Evolutionary conservation across 352 stramenopile genomes (phyloP).

Genomic region (Pythium phragmiticola): DNA sequence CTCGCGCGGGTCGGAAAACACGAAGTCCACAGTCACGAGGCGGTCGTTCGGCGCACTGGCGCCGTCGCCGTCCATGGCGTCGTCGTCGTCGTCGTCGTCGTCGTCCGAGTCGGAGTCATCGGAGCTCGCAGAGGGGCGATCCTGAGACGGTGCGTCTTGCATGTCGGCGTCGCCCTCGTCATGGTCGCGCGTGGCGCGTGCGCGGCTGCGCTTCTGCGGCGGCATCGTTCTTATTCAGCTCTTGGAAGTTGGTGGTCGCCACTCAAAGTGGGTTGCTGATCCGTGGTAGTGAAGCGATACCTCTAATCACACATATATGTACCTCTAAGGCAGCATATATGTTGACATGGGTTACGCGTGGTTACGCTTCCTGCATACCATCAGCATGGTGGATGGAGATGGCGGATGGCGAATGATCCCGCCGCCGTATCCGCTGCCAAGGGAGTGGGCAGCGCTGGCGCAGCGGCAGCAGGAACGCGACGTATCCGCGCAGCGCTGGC

Average conservation of each 20-base stretch:
- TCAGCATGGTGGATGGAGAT: not conserved
- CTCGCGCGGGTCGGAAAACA: constrained; percentile 81
- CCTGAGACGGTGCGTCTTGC: constrained; percentile 4
- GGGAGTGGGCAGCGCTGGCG: constrained; percentile 56
- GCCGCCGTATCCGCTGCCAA: constrained; percentile 77
- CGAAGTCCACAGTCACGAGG: constrained; percentile 77
- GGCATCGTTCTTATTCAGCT: constrained; percentile 25
- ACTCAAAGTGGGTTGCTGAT: not conserved
- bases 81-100: constrained; percentile 51
- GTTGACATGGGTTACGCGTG: not conserved
- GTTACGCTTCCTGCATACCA: not conserved
- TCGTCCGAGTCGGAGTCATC: constrained; percentile 48
- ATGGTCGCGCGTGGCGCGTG: constrained; percentile 30
- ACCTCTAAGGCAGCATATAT: constrained; percentile 8
- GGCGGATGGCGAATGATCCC: constrained; percentile 40
- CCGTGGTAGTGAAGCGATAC: not conserved
- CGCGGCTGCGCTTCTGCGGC: constrained; percentile 36
- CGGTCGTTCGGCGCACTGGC: constrained; percentile 10
- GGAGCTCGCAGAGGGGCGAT: constrained; percentile 14
- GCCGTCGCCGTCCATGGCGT: constrained; percentile 39
- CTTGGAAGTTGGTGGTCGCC: not conserved
- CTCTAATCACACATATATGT: not conserved
- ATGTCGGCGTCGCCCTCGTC: constrained; percentile 35
- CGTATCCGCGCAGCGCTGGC: constrained; percentile 31
- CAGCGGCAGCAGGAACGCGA: constrained; percentile 23